Percentiles rank a stretch among this genome's conserved stretches.
These are phyloP conservation scores for Flaveria sonorensis DNA, from an alignment of 129 eudicot genomes.

Conservation along the genomic window DNA sequence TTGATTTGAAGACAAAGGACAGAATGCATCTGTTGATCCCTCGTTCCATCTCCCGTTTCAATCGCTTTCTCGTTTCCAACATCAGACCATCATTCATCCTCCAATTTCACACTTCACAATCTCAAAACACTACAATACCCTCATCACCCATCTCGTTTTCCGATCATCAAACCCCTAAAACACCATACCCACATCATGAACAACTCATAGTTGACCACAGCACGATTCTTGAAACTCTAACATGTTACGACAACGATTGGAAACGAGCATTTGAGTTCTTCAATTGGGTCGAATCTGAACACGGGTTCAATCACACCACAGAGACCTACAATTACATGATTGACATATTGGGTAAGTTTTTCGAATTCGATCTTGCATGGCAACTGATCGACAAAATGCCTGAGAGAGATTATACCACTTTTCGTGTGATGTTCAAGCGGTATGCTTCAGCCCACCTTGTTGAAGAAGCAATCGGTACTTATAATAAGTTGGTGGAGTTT, in stretches of 20 bases:
- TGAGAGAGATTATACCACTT: slow-evolving; percentile 56
- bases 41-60: slow-evolving; percentile 1
- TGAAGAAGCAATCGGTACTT: slow-evolving; percentile 64
- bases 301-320: slow-evolving; percentile 66
- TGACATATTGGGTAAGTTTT: slow-evolving; percentile 79
- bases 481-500: slow-evolving; percentile 48
- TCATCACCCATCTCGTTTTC: slow-evolving; percentile 23
- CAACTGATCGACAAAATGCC: slow-evolving; percentile 58
- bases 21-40: slow-evolving; percentile 5
- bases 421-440: slow-evolving; percentile 75
- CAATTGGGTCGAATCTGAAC: slow-evolving; percentile 67
- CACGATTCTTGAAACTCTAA: slow-evolving; percentile 59
- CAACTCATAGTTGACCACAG: slow-evolving; percentile 40
- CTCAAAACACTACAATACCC: slow-evolving; percentile 16
- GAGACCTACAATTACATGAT: slow-evolving; percentile 70
- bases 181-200: slow-evolving; percentile 22
- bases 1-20: not conserved
- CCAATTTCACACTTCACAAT: slow-evolving; percentile 23
- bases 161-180: slow-evolving; percentile 25
- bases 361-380: slow-evolving; percentile 72
- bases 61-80: slow-evolving; percentile 9
- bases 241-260: slow-evolving; percentile 77
- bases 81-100: slow-evolving; percentile 15
- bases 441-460: slow-evolving; percentile 78
- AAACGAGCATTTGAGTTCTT: slow-evolving; percentile 79